Conservation (phyloP, 176 grass and related monocot genomes). For the Phoenix dactylifera region DNA sequence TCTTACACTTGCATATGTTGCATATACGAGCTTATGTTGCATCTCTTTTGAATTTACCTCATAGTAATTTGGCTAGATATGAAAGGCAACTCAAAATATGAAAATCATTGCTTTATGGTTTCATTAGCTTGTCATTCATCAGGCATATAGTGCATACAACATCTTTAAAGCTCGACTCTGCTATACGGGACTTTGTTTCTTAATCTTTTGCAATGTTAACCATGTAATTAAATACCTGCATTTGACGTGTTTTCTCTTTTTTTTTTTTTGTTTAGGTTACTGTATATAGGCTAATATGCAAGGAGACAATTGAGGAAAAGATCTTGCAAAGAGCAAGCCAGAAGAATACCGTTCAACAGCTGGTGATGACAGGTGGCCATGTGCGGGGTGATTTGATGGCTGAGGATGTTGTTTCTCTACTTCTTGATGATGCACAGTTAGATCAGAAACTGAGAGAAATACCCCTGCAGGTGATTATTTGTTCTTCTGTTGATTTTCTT, state of each 20-base stretch:
- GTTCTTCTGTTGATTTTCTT: neutral
- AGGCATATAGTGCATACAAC: too few relatives aligned
- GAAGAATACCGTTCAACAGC: conserved; percentile 96
- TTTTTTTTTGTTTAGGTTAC: conserved; percentile 48
- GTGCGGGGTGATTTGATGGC: conserved; percentile 90
- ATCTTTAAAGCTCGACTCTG: too few relatives aligned
- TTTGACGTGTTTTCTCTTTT: conserved; percentile 2
- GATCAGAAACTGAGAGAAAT: conserved; percentile 94
- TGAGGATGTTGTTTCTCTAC: conserved; percentile 97
- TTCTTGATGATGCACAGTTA: conserved; percentile 82
- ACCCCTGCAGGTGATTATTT: conserved; percentile 57
- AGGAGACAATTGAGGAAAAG: conserved; percentile 98
- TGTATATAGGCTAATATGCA: conserved; percentile 98
- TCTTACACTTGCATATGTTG: too few relatives aligned
- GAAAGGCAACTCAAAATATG: too few relatives aligned
- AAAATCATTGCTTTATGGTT: too few relatives aligned
- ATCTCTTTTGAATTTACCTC: too few relatives aligned
- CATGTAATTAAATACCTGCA: neutral
- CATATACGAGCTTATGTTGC: too few relatives aligned
- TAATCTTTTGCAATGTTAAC: too few relatives aligned
- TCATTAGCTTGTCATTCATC: too few relatives aligned
- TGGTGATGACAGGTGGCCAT: conserved; percentile 97
- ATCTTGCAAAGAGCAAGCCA: conserved; percentile 95
- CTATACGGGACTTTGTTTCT: too few relatives aligned
- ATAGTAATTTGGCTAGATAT: too few relatives aligned